phyloP scores from a whole-genome alignment of 768 basidiomycete species.

The Tulasnella sp. region DNA sequence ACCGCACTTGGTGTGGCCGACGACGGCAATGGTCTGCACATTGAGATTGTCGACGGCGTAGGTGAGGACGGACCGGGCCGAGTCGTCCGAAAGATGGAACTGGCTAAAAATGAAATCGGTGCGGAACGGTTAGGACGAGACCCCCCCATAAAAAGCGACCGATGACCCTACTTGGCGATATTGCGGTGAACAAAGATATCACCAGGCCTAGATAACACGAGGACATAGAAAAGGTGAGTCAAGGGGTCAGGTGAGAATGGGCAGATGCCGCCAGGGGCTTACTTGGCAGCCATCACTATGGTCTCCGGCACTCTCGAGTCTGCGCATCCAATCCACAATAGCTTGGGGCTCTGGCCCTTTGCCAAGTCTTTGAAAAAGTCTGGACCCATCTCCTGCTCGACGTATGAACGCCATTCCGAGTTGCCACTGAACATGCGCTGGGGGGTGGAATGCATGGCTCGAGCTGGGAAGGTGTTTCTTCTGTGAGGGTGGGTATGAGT shows the following conservation, averaged over 20 bases:
- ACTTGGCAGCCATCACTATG: conserved; percentile 60
- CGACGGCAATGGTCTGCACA: conserved; percentile 72
- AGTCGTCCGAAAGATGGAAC: conserved; percentile 71
- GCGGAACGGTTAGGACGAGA: conserved; percentile 42
- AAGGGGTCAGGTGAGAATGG: not conserved
- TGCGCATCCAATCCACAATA: conserved; percentile 46
- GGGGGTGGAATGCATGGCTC: not conserved
- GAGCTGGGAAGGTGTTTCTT: not conserved
- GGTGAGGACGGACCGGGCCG: conserved; percentile 67
- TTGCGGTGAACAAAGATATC: conserved; percentile 85
- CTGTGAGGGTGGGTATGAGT: not conserved
- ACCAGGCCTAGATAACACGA: conserved; percentile 55
- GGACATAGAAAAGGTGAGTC: conserved; percentile 41
- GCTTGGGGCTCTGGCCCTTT: conserved; percentile 66
- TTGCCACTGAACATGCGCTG: conserved; percentile 49
- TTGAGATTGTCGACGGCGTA: conserved; percentile 74
- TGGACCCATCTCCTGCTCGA: conserved; percentile 55
- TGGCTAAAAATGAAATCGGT: conserved; percentile 58
- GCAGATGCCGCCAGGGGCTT: not conserved
- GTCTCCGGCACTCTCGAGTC: conserved; percentile 87
- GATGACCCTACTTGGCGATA: conserved; percentile 69
- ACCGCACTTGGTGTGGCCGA: conserved; percentile 83
- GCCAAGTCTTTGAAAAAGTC: conserved; percentile 65
- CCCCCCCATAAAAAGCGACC: conserved; percentile 39
- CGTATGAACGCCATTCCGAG: conserved; percentile 68